phyloP scores from a whole-genome alignment of 176 grass and related monocot species.

The Tillandsia fasciculata region DNA sequence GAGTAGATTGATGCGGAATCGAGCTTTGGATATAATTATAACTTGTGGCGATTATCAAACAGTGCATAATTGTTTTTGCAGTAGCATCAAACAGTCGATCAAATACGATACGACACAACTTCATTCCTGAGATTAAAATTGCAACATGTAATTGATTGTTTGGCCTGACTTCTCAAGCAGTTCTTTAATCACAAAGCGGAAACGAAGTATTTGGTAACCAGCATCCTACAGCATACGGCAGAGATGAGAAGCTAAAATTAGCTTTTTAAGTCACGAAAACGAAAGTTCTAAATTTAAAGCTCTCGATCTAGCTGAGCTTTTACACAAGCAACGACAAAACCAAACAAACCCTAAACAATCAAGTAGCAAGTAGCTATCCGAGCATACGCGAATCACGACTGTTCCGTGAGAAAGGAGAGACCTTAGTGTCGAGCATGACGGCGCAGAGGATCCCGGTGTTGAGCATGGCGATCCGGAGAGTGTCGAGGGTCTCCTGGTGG shows the following conservation, averaged over 20 bases:
- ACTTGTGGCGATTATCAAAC: too few relatives aligned
- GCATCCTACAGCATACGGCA: too few relatives aligned
- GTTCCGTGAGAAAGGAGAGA: neutral
- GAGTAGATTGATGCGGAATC: too few relatives aligned
- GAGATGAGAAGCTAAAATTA: neutral
- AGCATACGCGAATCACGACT: neutral
- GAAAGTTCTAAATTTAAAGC: neutral
- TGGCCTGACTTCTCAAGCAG: too few relatives aligned
- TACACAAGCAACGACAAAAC: neutral
- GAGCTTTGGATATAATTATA: too few relatives aligned
- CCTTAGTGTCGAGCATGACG: slow-evolving; percentile 97
- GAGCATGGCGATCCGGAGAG: slow-evolving; percentile 68
- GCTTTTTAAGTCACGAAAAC: neutral
- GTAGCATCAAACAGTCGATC: too few relatives aligned
- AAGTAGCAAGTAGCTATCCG: neutral
- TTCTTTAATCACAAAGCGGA: too few relatives aligned
- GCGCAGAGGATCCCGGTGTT: slow-evolving; percentile 81
- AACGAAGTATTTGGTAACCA: too few relatives aligned
- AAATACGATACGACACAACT: too few relatives aligned
- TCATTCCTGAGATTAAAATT: too few relatives aligned
- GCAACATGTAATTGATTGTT: too few relatives aligned
- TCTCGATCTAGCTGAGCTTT: neutral
- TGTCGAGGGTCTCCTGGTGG: slow-evolving; percentile 86
- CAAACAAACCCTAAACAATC: slow-evolving; percentile 14
- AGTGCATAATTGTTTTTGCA: too few relatives aligned